Percentiles rank a stretch among this genome's conserved stretches.
Evolutionary conservation across 257 asterid genomes (phyloP).

Genomic region (Lycium barbarum): DNA sequence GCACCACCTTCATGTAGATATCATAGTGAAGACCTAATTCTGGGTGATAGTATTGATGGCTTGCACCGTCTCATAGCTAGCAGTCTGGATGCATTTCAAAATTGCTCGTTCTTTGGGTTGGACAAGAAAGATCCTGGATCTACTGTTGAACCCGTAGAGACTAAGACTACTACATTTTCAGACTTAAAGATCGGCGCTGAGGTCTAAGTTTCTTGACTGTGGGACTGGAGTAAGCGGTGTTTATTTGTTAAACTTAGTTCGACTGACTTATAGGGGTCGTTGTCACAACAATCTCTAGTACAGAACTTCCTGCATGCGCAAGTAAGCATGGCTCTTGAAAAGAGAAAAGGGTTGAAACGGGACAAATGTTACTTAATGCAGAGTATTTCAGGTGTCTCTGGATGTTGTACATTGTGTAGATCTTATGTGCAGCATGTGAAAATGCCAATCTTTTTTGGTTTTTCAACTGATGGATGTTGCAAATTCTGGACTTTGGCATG

Average conservation of each 20-base stretch:
- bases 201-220: slow-evolving; percentile 41
- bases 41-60: slow-evolving; percentile 89
- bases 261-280: slow-evolving; percentile 15
- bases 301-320: slow-evolving; percentile 12
- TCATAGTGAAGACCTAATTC: slow-evolving; percentile 73
- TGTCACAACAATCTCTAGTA: background rate
- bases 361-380: slow-evolving; percentile 2
- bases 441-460: background rate
- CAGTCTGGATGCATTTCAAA: slow-evolving; percentile 94
- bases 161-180: slow-evolving; percentile 45
- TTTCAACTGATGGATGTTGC: background rate
- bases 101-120: slow-evolving; percentile 78
- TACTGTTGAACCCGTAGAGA: slow-evolving; percentile 55
- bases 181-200: slow-evolving; percentile 62
- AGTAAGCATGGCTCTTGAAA: slow-evolving; percentile 17
- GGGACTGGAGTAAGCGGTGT: background rate
- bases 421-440: slow-evolving; percentile 15
- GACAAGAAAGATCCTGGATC: slow-evolving; percentile 76
- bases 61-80: slow-evolving; percentile 83
- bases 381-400: slow-evolving; percentile 7
- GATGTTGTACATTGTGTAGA: slow-evolving; percentile 29
- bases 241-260: slow-evolving; percentile 11
- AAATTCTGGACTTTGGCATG: background rate
- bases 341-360: slow-evolving; percentile 16
- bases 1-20: slow-evolving; percentile 84